Evolutionary conservation across 495 filamentous ascomycete species (phyloP), one percentile per base, ranked within the genome.

Genomic region (Penicillium pancosmium): DNA sequence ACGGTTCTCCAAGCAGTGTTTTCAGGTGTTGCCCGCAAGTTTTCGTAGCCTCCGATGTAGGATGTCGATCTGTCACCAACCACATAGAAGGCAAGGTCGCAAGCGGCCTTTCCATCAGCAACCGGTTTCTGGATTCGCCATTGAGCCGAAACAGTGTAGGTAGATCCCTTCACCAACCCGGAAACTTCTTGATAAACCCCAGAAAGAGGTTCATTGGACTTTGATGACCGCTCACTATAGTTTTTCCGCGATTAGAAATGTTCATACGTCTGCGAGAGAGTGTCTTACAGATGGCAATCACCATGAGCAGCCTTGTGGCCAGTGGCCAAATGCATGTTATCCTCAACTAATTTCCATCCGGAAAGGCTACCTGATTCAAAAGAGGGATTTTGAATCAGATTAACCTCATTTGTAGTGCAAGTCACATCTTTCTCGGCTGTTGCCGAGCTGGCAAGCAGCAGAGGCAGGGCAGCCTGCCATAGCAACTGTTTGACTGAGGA

Each of bases 381-480:
- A 15, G 50, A 53, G 40, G 50, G 50, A 34, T 53, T 53, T 34
- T 38, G 38, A 16, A 54, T 2, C 5, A 44, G 36, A 16, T 44
- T 54, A 38, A 43, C 23, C 21, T 25, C 21, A 13, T 18, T 44
- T 4, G 38, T 43, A 4, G 52, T 43, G 52, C 52, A 43, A 27
- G 52, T 27, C 0, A 31, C 23, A 36, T 15, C 27, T 9, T 18
- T 36, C 10, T 33, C 27, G 10, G 25, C 49, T n/a, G 38, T 44
- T 4, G 52, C 21, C 16, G 38, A 46, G 23, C 50, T 25, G 16
- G 38, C 52, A 18, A 54, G 21, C 8, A 54, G 19, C 23, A 54
- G 23, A 54, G 52, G 38, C 52, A 54, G 23, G 12, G 18, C 4
- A 18, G 52, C 36, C 52, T 54, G 52, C 52, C 52, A 33, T 18